Base-by-base conservation (phyloP, 306 rosid genomes). In the Quercus ilex region DNA sequence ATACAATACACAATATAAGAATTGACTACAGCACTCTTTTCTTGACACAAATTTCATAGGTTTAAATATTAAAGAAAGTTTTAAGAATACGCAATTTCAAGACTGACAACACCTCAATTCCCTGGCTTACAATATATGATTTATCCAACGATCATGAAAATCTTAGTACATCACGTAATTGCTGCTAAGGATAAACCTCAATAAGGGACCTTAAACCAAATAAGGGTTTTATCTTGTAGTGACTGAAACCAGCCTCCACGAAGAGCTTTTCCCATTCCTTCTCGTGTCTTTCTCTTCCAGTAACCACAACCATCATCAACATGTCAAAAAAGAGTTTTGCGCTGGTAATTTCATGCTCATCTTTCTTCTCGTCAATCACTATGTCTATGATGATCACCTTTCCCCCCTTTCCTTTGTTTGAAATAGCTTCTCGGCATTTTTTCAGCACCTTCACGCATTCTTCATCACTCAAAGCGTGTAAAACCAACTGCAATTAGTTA, bases 221-320 rank as follows among this genome's bases (percentile, higher is more conserved):
- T 0, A 82, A 72, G 0, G 90, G 80, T 0, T 67, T 79, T 5
- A 87, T 82, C 71, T 86, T 84, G 86, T 82, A 88, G 64, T 21
- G 43, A 23, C 83, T 80, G 52, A 87, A 88, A 2, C 94, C 97
- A 5, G 94, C 90, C 13, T 87, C 80, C 0, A 59, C 64, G 21
- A 90, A 81, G 11, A 92, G 79, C 7, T 79, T 86, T 67, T 84
- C 80, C 94, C 91, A 92, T 20, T 92, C 90, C 55, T 84, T 81
- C 73, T 82, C 83, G 1, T 79, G 81, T 51, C 92, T 80, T 74
- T 90, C 88, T 76, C 59, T 81, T 64, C 94, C 94, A 51, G 63
- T 77, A 2, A 67, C 76, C 46, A 68, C 1, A 56, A 64, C 78
- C 70, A 92, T 76, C 94, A 88, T 88, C 33, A 87, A 18, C 76